phyloP scores from a whole-genome alignment of 805 yeast genomes.

The Hanseniaspora jakobsenii region DNA sequence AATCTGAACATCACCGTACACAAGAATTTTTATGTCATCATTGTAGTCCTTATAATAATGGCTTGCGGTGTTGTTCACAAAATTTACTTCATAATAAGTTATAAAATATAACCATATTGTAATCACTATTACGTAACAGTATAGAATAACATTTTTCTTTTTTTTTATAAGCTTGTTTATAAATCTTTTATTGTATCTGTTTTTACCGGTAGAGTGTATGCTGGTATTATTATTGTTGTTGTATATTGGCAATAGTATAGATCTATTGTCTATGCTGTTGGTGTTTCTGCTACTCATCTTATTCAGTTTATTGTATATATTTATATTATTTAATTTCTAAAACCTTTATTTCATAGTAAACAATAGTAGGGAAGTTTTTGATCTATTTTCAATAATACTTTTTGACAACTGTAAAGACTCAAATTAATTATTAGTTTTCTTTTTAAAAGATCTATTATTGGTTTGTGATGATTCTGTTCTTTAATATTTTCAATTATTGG shows the following conservation, averaged over 20 bases:
- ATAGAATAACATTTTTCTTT: slow-evolving; percentile 16
- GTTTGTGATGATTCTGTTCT: too few relatives aligned
- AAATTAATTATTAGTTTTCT: too few relatives aligned
- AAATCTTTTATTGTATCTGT: slow-evolving; percentile 5
- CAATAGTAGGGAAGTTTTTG: background rate
- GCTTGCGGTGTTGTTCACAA: slow-evolving; percentile 35
- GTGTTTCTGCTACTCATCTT: background rate
- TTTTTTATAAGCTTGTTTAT: background rate
- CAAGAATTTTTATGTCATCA: slow-evolving; percentile 32
- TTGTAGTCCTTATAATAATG: slow-evolving; percentile 48
- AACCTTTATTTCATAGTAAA: too few relatives aligned
- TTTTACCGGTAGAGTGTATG: background rate
- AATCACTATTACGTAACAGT: slow-evolving; percentile 19
- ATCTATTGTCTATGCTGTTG: background rate
- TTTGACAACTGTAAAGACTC: too few relatives aligned
- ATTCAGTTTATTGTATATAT: too few relatives aligned
- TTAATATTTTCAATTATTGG: too few relatives aligned
- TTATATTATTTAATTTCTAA: too few relatives aligned
- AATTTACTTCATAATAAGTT: slow-evolving; percentile 43
- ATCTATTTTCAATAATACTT: too few relatives aligned
- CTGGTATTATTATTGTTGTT: background rate
- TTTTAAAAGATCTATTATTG: too few relatives aligned
- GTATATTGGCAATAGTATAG: slow-evolving; percentile 1
- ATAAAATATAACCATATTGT: slow-evolving; percentile 36
- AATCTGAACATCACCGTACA: slow-evolving; percentile 90